Evolutionary conservation across 352 stramenopile genomes (phyloP), one percentile per base, ranked within the genome.

Genomic region (Phytopythium sindhum): DNA sequence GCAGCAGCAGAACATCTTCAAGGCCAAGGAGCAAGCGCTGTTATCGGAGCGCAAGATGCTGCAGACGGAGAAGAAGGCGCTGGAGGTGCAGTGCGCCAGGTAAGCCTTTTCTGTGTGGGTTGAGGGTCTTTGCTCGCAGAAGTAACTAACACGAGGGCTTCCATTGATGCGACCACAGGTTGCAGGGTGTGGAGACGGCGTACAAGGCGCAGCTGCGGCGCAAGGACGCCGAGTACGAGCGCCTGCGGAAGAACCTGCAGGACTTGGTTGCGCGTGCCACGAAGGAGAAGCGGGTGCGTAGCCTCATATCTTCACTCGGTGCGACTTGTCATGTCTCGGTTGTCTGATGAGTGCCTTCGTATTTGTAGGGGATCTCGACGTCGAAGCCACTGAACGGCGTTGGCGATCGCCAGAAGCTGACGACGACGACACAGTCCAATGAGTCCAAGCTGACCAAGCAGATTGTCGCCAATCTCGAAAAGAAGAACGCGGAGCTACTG

Each of bases 211-310:
- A 94, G 52, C 35, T 94, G 58, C 75, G 84, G 26, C 77, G 75
- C 41, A 91, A 91, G 60, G 86, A 94, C 64, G 72, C 84, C 37
- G 79, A 91, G 39, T 92, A 93, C 67, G 79, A 89, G 57, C 75
- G 86, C 7, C 63, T 94, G 15, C 75, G 78, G 45, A 92, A 92
- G 68, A 87, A 54, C 52, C 61, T 92, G n/a, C 77, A 92, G 62
- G 80, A 90, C 26, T 69, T 67, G 0, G 73, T 77, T 1, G 68
- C 68, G 31, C 79, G 81, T 28, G 74, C 67, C 60, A 67, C 70
- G 29, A 92, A 88, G 60, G 79, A 88, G 54, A 81, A 86, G 54
- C 64, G 77, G 48, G 83, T 91, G 67, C 11, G 69, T 60, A 21
- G 28, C 9, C 35, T 45, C 31, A 35, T 24, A 23, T 39, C 33